Conservation (phyloP, 768 basidiomycete genomes). For the Suillus brevipes region DNA sequence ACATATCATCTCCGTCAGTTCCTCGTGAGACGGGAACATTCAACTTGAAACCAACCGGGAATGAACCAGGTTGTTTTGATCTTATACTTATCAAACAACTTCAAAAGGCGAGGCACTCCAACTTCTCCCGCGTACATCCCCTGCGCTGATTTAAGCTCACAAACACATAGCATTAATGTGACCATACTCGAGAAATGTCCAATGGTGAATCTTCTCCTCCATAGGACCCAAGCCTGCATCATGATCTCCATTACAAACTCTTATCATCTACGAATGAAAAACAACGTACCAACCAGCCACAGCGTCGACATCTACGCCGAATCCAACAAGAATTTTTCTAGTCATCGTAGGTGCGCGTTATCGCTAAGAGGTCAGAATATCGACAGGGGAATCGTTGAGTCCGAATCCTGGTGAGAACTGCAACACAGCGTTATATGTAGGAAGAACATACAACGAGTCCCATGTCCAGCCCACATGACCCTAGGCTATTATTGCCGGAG, state of each 20-base stretch:
- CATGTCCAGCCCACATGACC: neutral
- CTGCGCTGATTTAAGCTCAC: constrained; percentile 18
- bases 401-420: neutral
- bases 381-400: neutral
- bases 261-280: neutral
- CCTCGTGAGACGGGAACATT: neutral
- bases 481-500: neutral
- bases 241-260: neutral
- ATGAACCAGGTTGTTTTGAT: constrained; percentile 74
- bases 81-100: constrained; percentile 65
- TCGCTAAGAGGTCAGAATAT: neutral
- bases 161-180: neutral
- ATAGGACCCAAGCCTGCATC: constrained; percentile 64
- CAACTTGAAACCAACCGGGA: constrained; percentile 42
- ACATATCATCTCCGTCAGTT: constrained; percentile 1
- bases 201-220: constrained; percentile 70
- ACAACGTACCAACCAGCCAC: constrained; percentile 62
- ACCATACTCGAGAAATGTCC: constrained; percentile 60
- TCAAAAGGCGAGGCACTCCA: constrained; percentile 62
- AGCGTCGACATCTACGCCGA: constrained; percentile 72
- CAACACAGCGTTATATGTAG: neutral
- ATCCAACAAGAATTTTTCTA: constrained; percentile 54
- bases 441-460: neutral
- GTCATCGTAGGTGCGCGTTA: constrained; percentile 42
- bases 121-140: constrained; percentile 76